Evolutionary conservation across 805 yeast species (phyloP), one percentile per base, ranked within the genome.

Genomic region (Suhomyces pyralidae): DNA sequence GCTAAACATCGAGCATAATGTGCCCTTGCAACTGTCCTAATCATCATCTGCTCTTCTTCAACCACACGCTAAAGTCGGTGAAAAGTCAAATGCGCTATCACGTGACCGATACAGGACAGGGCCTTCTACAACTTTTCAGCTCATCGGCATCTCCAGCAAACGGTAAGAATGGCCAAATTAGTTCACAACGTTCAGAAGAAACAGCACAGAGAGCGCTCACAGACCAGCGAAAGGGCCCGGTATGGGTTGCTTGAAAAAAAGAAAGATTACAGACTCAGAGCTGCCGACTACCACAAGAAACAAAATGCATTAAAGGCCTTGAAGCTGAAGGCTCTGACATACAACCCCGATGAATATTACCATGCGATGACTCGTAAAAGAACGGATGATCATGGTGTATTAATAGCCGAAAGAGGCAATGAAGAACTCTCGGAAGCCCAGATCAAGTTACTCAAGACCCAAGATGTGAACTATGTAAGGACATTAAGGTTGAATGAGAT

Each of bases 341-440:
- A 90, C 60, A 94, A 94, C 66, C 96, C 96, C 14, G 99, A 94
- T 78, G 99, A 94, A 70, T 94, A 88, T 73, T 91, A 93, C 69
- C 97, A 90, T 81, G 94, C 90, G 19, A 94, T 94, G 99, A 81
- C 85, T 30, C 76, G 79, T 12, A 76, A 78, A 55, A 79, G 78
- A 61, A 83, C 94, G 4, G 96, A 90, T 57, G 71, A 77, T 2
- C 74, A 79, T 9, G 97, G 97, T 1, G 77, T 88, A 7, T 63
- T 87, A 47, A 67, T 87, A 9, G 73, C 84, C 1, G 89, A 88
- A 20, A 77, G 96, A 55, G 87, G 82, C 17, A 79, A 76, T 24
- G 87, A 82, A 58, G 74, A 75, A 30, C 70, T 91, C 51, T 71
- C 83, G 7, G 80, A 79, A 47, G 97, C 86, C 51, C 96, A 93